Base-by-base conservation (phyloP, 208 protist species). In the Wallacemonas collosoma region DNA sequence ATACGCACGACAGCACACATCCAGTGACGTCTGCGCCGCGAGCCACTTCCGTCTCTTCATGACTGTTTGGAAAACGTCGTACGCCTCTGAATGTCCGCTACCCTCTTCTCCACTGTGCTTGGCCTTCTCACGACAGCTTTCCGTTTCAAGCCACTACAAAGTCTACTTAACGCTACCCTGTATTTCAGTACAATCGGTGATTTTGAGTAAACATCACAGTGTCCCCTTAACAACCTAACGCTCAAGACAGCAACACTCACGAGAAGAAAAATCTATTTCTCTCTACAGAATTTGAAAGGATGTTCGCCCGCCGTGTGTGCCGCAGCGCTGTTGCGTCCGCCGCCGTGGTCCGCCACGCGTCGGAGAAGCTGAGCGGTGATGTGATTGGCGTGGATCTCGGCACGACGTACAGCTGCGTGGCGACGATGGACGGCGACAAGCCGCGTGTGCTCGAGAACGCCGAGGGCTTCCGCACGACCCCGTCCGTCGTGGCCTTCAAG, bases 371-470 rank as follows among this genome's bases (percentile, higher is more conserved):
- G 71, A 75, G 87, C 68, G 91, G 90, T 63, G 83, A 83, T 64
- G 86, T 95, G 65, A 94, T 95, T 50, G 90, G 90, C 72, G 87
- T 95, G n/a, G 90, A 95, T 72, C 81, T 95, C 1, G 90, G 90
- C 38, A 95, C 90, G 38, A 95, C 91, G 57, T 90, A 91, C 83
- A 89, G 81, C 77, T 80, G 72, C 63, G 90, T 94, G n/a, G 90
- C 81, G 8, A 75, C 78, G 62, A 87, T 87, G 83, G 72, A 91
- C 39, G 87, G 84, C 56, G 98, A 99, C 89, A 99, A 99, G 87
- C 86, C 93, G 8, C 63, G 89, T 89, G 76, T 92, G 82, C 81
- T 94, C 55, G 79, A 89, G 73, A 94, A 94, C 79, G 76, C 83
- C 43, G 77, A 89, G 80, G 90, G 90, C 75, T 89, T 88, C 79